Base-by-base conservation (phyloP, 495 filamentous ascomycete genomes). In the Aspergillus avenaceus region DNA sequence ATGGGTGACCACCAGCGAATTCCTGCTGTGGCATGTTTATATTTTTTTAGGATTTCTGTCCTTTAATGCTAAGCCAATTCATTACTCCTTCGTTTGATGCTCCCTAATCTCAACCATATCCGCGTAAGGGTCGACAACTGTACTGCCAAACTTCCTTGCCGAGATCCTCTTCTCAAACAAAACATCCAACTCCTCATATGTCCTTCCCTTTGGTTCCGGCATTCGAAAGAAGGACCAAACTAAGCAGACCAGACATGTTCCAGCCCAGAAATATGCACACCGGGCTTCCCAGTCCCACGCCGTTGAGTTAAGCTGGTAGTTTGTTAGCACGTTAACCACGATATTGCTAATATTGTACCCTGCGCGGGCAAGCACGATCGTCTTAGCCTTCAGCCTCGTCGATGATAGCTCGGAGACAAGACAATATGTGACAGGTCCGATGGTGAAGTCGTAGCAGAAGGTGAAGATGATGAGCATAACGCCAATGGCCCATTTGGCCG, bases 351-450 rank as follows among this genome's bases (percentile, higher is more conserved):
- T 70, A 56, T 84, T 86, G 69, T 87, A 87, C n/a, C 82, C 61
- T 34, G 80, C 76, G 16, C 85, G 77, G 0, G 82, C 80, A 0
- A 84, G 69, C 0, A 78, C 78, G 27, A 83, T 79, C 5, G 84
- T 86, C 70, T 88, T 87, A 42, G 81, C 79, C 41, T 83, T 83
- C 4, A 88, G 72, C 3, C 85, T 71, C 8, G 81, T 75, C 0
- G 84, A 83, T 1, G 84, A 81, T 6, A 87, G 66, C 49, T 88
- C 85, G 9, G 81, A 74, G 16, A 88, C 84, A 13, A 90, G 73
- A 4, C 81, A 84, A 61, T 87, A 89, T 48, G 81, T 84, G 7
- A 90, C 80, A 1, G 84, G 86, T 0, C 86, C 86, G 18, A 90
- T 80, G 4, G 82, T 83, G 42, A 79, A 63, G 55, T 87, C 82